These are phyloP conservation scores for Waitea zeae DNA, from an alignment of 1,284 basidiomycete genomes.

Conservation along the genomic window DNA sequence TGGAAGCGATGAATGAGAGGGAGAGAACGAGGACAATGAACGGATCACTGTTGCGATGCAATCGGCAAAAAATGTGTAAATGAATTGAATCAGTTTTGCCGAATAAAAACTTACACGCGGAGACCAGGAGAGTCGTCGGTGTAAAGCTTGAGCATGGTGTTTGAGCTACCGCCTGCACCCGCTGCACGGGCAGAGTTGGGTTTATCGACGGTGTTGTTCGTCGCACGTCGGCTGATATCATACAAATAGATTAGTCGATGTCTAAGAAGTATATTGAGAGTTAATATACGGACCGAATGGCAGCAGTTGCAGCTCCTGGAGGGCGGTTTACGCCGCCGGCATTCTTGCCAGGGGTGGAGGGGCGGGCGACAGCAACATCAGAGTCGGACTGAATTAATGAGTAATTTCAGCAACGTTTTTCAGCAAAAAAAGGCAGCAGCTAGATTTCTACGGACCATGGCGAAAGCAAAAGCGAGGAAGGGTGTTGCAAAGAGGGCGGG, in stretches of 20 bases:
- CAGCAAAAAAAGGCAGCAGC: too few species aligned
- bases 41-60: constrained; percentile 54
- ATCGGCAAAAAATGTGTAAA: not conserved
- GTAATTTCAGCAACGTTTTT: too few species aligned
- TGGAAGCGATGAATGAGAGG: constrained; percentile 94
- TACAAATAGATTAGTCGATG: not conserved
- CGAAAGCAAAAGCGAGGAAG: too few species aligned
- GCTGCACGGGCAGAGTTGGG: constrained; percentile 87
- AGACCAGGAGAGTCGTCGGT: constrained; percentile 95
- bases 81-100: constrained; percentile 1
- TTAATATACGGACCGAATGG: constrained; percentile 1
- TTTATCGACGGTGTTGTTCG: constrained; percentile 45
- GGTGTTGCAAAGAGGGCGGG: too few species aligned
- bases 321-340: constrained; percentile 1
- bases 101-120: constrained; percentile 64
- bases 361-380: not conserved
- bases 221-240: constrained; percentile 56
- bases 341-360: not conserved
- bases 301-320: constrained; percentile 2
- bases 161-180: constrained; percentile 89
- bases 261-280: not conserved
- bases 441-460: too few species aligned
- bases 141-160: constrained; percentile 97
- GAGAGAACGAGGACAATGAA: constrained; percentile 96
- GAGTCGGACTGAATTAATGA: constrained; percentile 4